Conservation (phyloP, 2,329 filamentous ascomycete genomes). For the Lithohypha guttulata region DNA sequence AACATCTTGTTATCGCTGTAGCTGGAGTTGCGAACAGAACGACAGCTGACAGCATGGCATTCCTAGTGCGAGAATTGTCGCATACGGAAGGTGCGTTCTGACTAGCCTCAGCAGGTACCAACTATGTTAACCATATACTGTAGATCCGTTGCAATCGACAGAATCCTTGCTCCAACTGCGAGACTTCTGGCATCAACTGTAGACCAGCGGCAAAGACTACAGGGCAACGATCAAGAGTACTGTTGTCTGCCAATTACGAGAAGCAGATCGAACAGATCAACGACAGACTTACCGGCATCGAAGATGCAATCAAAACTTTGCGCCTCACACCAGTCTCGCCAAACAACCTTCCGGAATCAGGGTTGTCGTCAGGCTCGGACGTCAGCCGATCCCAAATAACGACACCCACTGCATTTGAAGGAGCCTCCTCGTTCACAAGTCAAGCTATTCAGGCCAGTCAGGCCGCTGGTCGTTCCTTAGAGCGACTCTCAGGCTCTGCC, state of each 20-base stretch:
- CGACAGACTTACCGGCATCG: conserved; percentile 39
- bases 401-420: conserved; percentile 6
- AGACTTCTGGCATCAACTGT: conserved; percentile 28
- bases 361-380: neutral
- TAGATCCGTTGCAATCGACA: conserved; percentile 35
- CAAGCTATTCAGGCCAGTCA: conserved; percentile 7
- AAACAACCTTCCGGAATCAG: neutral
- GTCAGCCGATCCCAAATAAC: neutral
- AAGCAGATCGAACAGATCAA: conserved; percentile 45
- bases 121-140: neutral
- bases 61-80: conserved; percentile 18
- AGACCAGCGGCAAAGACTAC: conserved; percentile 28
- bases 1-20: neutral
- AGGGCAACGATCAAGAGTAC: conserved; percentile 30
- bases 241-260: conserved; percentile 37
- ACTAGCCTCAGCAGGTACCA: too few relatives aligned
- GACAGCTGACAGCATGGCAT: neutral
- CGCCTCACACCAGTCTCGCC: neutral
- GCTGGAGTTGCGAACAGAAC: neutral
- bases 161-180: conserved; percentile 33
- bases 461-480: conserved; percentile 1
- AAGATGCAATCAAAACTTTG: conserved; percentile 28
- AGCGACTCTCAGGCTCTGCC: neutral
- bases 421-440: conserved; percentile 7
- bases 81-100: conserved; percentile 14